Percentiles rank a stretch among this genome's conserved stretches.
These are phyloP conservation scores for Chytridiales sp. DNA, from an alignment of 371 early-diverging fungal species.

Conservation along the genomic window DNA sequence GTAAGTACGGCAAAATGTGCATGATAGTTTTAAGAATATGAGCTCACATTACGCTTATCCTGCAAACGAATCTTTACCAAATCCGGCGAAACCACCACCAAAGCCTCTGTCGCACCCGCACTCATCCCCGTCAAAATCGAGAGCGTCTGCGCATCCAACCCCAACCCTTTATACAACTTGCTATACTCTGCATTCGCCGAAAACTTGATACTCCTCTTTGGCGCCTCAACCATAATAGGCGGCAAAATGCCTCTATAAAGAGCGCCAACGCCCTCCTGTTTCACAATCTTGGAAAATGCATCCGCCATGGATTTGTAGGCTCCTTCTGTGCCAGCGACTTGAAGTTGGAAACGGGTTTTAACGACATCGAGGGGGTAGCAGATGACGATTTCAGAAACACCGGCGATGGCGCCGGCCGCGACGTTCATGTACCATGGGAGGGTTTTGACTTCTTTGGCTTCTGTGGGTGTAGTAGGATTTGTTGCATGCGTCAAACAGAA, in stretches of 20 bases:
- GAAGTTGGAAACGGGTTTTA: slow-evolving; percentile 95
- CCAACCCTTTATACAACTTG: slow-evolving; percentile 36
- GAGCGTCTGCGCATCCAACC: slow-evolving; percentile 48
- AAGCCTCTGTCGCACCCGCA: slow-evolving; percentile 92
- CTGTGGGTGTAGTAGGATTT: too few species aligned
- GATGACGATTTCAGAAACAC: slow-evolving; percentile 89
- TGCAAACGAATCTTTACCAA: slow-evolving; percentile 94
- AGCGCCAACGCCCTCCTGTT: slow-evolving; percentile 78
- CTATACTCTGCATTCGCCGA: slow-evolving; percentile 78
- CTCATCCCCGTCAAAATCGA: slow-evolving; percentile 88
- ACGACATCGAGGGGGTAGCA: slow-evolving; percentile 98
- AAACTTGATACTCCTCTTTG: slow-evolving; percentile 97
- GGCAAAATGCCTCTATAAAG: slow-evolving; percentile 95
- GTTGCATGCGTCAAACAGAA: too few species aligned
- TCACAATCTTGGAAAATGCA: slow-evolving; percentile 80
- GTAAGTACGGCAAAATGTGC: slow-evolving; percentile 8
- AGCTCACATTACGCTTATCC: slow-evolving; percentile 37
- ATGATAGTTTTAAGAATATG: slow-evolving; percentile 1
- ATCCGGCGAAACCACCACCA: slow-evolving; percentile 89
- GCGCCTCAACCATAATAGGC: slow-evolving; percentile 97
- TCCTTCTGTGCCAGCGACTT: slow-evolving; percentile 53
- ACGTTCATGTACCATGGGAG: slow-evolving; percentile 31
- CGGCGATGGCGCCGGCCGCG: slow-evolving; percentile 88
- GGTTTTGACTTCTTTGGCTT: slow-evolving; percentile 17
- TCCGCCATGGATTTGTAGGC: slow-evolving; percentile 77